phyloP scores from a whole-genome alignment of 2,329 filamentous ascomycete genomes.

The Calonectria pauciramosa region DNA sequence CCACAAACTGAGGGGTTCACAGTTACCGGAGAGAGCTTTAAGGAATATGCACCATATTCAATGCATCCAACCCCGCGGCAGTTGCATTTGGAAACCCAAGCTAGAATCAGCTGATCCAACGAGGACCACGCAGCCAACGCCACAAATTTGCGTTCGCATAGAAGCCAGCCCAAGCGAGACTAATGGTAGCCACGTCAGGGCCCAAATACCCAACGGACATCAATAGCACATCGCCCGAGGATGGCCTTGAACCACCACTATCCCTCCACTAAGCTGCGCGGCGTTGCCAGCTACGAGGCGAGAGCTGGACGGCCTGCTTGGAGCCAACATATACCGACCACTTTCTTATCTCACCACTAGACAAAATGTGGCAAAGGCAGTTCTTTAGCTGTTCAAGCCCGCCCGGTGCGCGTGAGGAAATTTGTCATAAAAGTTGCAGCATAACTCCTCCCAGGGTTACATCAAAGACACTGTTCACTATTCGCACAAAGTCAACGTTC shows the following conservation, averaged over 20 bases:
- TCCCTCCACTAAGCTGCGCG: slow-evolving; percentile 13
- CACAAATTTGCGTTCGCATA: slow-evolving; percentile 6
- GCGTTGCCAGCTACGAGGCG: slow-evolving; percentile 8
- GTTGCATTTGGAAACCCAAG: neutral
- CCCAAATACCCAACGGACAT: neutral
- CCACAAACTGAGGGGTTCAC: neutral
- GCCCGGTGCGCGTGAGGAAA: neutral
- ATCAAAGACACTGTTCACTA: neutral
- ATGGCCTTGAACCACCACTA: slow-evolving; percentile 21
- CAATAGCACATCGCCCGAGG: slow-evolving; percentile 12
- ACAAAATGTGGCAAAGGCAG: neutral
- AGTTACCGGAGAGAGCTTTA: neutral
- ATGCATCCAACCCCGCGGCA: neutral
- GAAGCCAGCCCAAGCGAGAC: neutral
- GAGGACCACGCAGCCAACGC: slow-evolving; percentile 1
- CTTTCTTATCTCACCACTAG: neutral
- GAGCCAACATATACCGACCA: neutral
- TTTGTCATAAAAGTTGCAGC: neutral
- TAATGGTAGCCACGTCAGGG: slow-evolving; percentile 9
- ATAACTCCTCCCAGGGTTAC: neutral
- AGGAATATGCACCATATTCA: neutral
- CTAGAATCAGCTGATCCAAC: neutral
- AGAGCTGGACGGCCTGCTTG: neutral
- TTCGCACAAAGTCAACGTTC: neutral
- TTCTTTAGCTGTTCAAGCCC: neutral